phyloP scores from a whole-genome alignment of 805 yeast species.

The Candida khao-thaluensis region DNA sequence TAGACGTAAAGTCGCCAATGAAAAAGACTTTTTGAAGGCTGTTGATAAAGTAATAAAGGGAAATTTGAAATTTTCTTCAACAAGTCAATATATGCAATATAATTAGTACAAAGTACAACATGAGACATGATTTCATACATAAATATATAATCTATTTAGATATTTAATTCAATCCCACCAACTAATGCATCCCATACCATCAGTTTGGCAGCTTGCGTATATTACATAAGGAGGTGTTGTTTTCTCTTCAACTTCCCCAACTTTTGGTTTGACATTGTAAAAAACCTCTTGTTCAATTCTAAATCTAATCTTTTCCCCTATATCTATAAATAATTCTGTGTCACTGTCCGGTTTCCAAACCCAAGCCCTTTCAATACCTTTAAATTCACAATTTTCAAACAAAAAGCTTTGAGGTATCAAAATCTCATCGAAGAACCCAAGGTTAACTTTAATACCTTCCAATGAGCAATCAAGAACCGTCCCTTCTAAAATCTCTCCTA shows the following conservation, averaged over 20 bases:
- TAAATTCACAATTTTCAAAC: slow-evolving; percentile 72
- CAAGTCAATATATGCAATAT: slow-evolving; percentile 98
- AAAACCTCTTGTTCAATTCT: slow-evolving; percentile 88
- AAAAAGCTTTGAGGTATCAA: slow-evolving; percentile 81
- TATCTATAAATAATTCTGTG: slow-evolving; percentile 76
- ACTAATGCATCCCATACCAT: slow-evolving; percentile 93
- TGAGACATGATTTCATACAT: slow-evolving; percentile 6
- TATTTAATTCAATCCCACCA: slow-evolving; percentile 78
- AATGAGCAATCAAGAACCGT: slow-evolving; percentile 87
- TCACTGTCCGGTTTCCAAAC: slow-evolving; percentile 80
- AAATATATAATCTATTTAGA: slow-evolving; percentile 4
- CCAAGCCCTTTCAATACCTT: slow-evolving; percentile 88
- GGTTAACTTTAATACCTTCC: slow-evolving; percentile 80
- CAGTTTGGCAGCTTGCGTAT: slow-evolving; percentile 88
- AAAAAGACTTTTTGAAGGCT: slow-evolving; percentile 95
- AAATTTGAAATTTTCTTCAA: slow-evolving; percentile 94
- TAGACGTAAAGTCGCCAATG: slow-evolving; percentile 96
- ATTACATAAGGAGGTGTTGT: slow-evolving; percentile 79
- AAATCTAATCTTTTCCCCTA: slow-evolving; percentile 88
- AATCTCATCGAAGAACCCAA: slow-evolving; percentile 90
- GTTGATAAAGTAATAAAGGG: slow-evolving; percentile 99
- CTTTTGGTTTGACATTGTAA: slow-evolving; percentile 76
- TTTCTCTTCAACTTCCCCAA: slow-evolving; percentile 37
- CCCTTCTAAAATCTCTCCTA: slow-evolving; percentile 90
- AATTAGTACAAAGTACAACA: slow-evolving; percentile 48